Evolutionary conservation across 2,329 filamentous ascomycete genomes (phyloP).

Genomic region (Alternaria sp.): DNA sequence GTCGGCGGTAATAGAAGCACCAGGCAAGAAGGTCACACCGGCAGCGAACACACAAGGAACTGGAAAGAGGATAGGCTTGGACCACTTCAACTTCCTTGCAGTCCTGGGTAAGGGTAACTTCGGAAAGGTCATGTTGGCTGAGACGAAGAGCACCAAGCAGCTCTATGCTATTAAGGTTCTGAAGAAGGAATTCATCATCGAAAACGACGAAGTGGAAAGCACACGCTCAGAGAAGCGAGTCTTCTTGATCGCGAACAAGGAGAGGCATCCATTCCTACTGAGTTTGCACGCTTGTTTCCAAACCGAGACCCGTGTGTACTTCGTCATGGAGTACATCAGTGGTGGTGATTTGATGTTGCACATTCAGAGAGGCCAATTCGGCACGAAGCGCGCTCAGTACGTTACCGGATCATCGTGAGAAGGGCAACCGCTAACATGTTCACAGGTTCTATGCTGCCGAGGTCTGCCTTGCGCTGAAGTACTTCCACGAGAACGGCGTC

Average conservation of each 20-base stretch:
- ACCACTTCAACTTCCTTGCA: constrained; percentile 99
- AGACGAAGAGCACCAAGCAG: constrained; percentile 90
- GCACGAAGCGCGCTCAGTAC: constrained; percentile 92
- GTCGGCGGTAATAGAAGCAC: constrained; percentile 40
- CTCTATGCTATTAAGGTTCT: constrained; percentile 98
- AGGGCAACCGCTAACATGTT: constrained; percentile 17
- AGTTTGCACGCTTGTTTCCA: constrained; percentile 98
- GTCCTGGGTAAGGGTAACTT: constrained; percentile 99
- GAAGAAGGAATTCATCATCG: constrained; percentile 99
- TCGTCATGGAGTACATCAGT: constrained; percentile 99
- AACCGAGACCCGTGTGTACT: constrained; percentile 97
- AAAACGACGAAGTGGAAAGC: constrained; percentile 98
- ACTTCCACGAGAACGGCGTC: constrained; percentile 99
- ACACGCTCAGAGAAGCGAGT: constrained; percentile 97
- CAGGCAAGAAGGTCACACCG: constrained; percentile 67
- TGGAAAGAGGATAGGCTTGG: constrained; percentile 86
- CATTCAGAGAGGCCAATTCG: constrained; percentile 96
- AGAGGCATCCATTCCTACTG: constrained; percentile 92
- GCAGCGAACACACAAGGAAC: constrained; percentile 72
- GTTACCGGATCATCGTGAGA: constrained; percentile 43
- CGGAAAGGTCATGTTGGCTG: constrained; percentile 98
- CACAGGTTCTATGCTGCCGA: constrained; percentile 92
- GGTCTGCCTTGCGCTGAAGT: constrained; percentile 95
- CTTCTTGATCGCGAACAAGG: constrained; percentile 95
- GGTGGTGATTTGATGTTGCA: constrained; percentile 99